Percentiles rank a stretch among this genome's conserved stretches.
Evolutionary conservation across 2,329 filamentous ascomycete genomes (phyloP).

Genomic region (Lasiodiplodia theobromae): DNA sequence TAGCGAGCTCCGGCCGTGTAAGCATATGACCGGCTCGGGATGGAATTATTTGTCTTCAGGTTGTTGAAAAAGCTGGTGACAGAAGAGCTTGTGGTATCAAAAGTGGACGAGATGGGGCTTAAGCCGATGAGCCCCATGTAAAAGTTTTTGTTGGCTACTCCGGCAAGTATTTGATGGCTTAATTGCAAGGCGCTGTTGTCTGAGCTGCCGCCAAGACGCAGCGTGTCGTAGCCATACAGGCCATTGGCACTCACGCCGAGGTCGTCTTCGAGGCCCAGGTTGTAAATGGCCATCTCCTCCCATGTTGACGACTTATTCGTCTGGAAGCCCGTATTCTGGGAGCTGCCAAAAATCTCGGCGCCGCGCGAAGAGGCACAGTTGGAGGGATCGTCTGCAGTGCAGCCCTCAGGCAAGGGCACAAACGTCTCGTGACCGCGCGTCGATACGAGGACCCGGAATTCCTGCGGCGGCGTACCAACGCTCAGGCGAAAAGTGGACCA

Average conservation of each 20-base stretch:
- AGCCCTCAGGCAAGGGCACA: conserved; percentile 46
- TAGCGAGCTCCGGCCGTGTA: conserved; percentile 49
- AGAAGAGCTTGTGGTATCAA: conserved; percentile 39
- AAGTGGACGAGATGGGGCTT: conserved; percentile 38
- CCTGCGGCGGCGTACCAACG: conserved; percentile 49
- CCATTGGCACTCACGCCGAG: conserved; percentile 40
- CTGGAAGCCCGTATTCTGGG: conserved; percentile 43
- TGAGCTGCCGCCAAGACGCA: conserved; percentile 40
- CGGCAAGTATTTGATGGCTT: conserved; percentile 42
- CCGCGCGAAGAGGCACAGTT: conserved; percentile 42
- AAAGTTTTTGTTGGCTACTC: conserved; percentile 41
- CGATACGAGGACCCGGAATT: conserved; percentile 46
- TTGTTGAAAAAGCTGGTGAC: conserved; percentile 41
- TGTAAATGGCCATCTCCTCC: conserved; percentile 38
- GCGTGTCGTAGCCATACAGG: conserved; percentile 44
- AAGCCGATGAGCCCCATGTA: conserved; percentile 35
- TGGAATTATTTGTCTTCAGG: conserved; percentile 41
- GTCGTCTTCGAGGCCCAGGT: conserved; percentile 42
- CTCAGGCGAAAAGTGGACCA: conserved; percentile 53
- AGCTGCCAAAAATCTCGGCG: conserved; percentile 40
- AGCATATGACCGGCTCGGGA: conserved; percentile 45
- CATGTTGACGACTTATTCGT: conserved; percentile 41
- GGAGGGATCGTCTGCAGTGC: conserved; percentile 36
- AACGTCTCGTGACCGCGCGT: conserved; percentile 43
- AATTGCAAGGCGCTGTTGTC: conserved; percentile 36